Conservation (phyloP, 2,329 filamentous ascomycete genomes). For the Diaporthe ilicicola region DNA sequence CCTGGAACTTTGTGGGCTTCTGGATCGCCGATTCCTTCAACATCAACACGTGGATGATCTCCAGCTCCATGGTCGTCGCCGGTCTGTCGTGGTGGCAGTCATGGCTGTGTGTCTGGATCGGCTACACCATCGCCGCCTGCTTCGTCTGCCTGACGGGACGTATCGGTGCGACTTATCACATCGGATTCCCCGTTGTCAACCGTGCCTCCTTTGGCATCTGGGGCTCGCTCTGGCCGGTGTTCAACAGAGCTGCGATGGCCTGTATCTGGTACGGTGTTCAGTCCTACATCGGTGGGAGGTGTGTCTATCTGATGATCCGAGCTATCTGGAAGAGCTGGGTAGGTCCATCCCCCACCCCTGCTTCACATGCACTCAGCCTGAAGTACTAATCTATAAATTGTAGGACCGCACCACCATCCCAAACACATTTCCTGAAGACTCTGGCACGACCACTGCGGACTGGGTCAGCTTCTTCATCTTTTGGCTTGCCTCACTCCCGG, state of each 20-base stretch:
- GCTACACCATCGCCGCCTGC: constrained; percentile 78
- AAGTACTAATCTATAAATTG: constrained; percentile 17
- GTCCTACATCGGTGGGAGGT: constrained; percentile 83
- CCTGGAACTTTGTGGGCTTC: constrained; percentile 89
- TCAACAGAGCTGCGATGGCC: constrained; percentile 87
- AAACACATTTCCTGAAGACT: constrained; percentile 70
- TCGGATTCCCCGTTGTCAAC: constrained; percentile 84
- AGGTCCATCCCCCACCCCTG: constrained; percentile 35
- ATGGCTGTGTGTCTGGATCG: constrained; percentile 87
- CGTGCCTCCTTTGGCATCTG: constrained; percentile 87
- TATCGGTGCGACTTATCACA: constrained; percentile 87
- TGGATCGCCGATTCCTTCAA: constrained; percentile 89
- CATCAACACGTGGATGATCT: constrained; percentile 96
- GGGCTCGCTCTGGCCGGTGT: constrained; percentile 88
- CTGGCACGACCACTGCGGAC: constrained; percentile 77
- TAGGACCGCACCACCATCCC: constrained; percentile 64
- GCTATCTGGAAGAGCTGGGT: constrained; percentile 80
- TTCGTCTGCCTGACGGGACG: constrained; percentile 83
- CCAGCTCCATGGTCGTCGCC: constrained; percentile 79
- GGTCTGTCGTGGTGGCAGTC: constrained; percentile 93
- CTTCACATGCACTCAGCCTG: neutral
- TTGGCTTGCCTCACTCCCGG: constrained; percentile 81
- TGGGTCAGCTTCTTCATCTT: constrained; percentile 89
- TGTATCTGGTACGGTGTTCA: constrained; percentile 92
- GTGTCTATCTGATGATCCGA: constrained; percentile 88